Base-by-base conservation (phyloP, 371 early-diverging fungal genomes). In the Umbelopsis sp. region DNA sequence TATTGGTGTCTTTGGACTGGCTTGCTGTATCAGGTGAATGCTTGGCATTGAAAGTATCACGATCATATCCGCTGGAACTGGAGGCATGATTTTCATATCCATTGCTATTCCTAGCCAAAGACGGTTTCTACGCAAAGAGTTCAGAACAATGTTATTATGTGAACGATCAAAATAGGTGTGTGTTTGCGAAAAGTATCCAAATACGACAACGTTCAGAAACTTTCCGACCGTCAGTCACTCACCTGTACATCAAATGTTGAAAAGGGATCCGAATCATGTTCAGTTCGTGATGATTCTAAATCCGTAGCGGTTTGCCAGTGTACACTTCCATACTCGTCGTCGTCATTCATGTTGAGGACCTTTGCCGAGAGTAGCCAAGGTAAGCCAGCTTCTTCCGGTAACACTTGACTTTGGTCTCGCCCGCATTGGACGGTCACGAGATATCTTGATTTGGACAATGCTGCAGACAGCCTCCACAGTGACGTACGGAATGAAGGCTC, bases 281-380 rank as follows among this genome's bases (percentile, higher is more conserved):
- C 57, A 25, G 57, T 35, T 24, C 57, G 57, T 35, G 57, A 57
- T 35, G 57, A 57, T 57, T 57, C 57, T 14, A 57, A 57, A 29
- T 57, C 57, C 11, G 57, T 57, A 18, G 57, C 57, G 32, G 35
- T 57, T 57, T 57, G 57, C 57, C 57, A 57, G 35, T 57, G 57
- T 2, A 57, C 57, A 29, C 57, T 57, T 16, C 57, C 57, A 29
- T 57, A 57, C 29, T 57, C 57, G 35, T 57, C 57, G 18, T 57
- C 35, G 57, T 6, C 57, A 57, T 57, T 57, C 57, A 57, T 57
- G 35, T 14, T 57, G 35, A 57, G 35, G 57, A 35, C 35, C 35
- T 29, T 41, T 35, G 57, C 57, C 57, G 57, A 57, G 57, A 57
- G 37, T 32, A 57, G 18, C 37, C 57, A 32, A 57, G 18, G 57